Evolutionary conservation across 805 yeast genomes (phyloP).

Genomic region (Ogataea minuta): DNA sequence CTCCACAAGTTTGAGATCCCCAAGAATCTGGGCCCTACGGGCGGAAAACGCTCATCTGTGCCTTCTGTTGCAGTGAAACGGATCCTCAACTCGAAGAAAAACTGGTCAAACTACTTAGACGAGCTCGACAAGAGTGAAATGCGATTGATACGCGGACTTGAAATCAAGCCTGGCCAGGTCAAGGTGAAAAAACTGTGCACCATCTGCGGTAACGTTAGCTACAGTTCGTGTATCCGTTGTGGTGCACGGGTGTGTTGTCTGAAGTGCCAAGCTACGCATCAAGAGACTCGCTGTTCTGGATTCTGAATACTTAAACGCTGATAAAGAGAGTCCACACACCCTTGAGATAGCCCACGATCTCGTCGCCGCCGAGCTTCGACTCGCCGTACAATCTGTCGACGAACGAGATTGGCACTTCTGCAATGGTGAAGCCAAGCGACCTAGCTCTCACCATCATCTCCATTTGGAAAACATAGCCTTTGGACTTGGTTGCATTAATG

Average conservation of each 20-base stretch:
- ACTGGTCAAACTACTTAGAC: constrained; percentile 40
- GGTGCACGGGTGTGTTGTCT: constrained; percentile 42
- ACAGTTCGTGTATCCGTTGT: constrained; percentile 41
- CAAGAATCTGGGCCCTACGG: constrained; percentile 23
- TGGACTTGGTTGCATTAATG: constrained; percentile 64
- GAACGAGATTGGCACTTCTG: constrained; percentile 75
- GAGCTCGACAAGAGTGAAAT: constrained; percentile 40
- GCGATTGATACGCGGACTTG: constrained; percentile 30
- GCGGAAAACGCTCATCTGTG: constrained; percentile 18
- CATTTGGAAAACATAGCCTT: constrained; percentile 85
- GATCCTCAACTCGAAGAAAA: constrained; percentile 40
- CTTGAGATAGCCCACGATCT: constrained; percentile 71
- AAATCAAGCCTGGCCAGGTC: constrained; percentile 33
- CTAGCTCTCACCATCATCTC: constrained; percentile 85
- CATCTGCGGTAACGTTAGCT: constrained; percentile 45
- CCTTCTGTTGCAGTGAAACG: constrained; percentile 38
- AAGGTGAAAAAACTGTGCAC: constrained; percentile 42
- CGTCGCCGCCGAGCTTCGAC: constrained; percentile 76
- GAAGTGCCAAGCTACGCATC: constrained; percentile 39
- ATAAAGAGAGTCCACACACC: constrained; percentile 74
- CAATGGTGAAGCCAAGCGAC: constrained; percentile 67
- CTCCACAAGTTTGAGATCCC: constrained; percentile 39
- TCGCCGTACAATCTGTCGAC: constrained; percentile 81
- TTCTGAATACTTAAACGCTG: constrained; percentile 43
- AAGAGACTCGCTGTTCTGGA: constrained; percentile 42